Conservation (phyloP, 768 basidiomycete species). For the Podaxis sp. region DNA sequence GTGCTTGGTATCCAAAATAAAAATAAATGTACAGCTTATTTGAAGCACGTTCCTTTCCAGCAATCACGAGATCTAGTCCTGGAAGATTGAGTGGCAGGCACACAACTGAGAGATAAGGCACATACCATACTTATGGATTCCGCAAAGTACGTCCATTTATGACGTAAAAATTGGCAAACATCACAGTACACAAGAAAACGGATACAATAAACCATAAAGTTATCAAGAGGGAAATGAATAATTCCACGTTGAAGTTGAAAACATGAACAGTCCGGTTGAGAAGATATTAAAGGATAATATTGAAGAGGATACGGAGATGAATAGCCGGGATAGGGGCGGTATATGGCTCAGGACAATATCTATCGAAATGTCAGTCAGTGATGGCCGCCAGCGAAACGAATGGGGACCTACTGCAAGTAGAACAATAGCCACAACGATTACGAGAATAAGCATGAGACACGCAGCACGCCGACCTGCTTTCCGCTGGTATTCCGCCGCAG, state of each 20-base stretch:
- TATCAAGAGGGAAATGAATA: slow-evolving; percentile 5
- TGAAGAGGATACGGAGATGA: not conserved
- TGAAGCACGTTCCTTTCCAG: not conserved
- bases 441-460: slow-evolving; percentile 86
- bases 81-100: not conserved
- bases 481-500: slow-evolving; percentile 91
- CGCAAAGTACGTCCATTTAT: not conserved
- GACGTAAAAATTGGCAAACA: not conserved
- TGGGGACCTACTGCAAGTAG: slow-evolving; percentile 78
- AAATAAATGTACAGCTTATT: too few relatives aligned
- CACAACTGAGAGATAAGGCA: not conserved
- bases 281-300: slow-evolving; percentile 3
- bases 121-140: not conserved
- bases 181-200: not conserved
- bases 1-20: not conserved
- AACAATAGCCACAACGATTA: slow-evolving; percentile 85
- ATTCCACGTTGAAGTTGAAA: not conserved
- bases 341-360: slow-evolving; percentile 13
- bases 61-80: not conserved
- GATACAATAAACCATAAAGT: slow-evolving; percentile 14
- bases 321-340: not conserved
- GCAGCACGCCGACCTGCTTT: slow-evolving; percentile 89
- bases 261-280: not conserved
- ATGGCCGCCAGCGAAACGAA: not conserved
- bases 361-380: not conserved